These are phyloP conservation scores for Isabelozyma rhagii DNA, from an alignment of 805 yeast species.

Conservation along the genomic window DNA sequence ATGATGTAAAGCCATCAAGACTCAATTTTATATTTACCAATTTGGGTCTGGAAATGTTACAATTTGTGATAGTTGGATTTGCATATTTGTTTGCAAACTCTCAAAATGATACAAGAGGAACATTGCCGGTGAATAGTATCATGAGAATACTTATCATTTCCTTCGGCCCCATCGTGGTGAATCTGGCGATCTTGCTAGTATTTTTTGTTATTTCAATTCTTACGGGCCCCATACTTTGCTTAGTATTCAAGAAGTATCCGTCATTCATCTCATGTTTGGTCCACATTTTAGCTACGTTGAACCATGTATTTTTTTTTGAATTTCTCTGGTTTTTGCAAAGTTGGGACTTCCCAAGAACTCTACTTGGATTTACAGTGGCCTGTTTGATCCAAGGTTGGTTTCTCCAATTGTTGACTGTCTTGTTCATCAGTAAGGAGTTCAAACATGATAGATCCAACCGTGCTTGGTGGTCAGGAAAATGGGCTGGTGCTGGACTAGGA, in stretches of 20 bases:
- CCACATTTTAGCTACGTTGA: constrained; percentile 51
- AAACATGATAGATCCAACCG: constrained; percentile 56
- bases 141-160: constrained; percentile 44
- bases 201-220: constrained; percentile 44
- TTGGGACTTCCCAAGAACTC: constrained; percentile 57
- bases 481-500: constrained; percentile 63
- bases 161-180: constrained; percentile 45
- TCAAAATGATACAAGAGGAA: constrained; percentile 42
- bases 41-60: constrained; percentile 34
- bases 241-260: constrained; percentile 46
- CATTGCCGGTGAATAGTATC: constrained; percentile 36
- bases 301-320: constrained; percentile 56
- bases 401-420: constrained; percentile 47
- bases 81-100: constrained; percentile 56
- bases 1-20: constrained; percentile 49
- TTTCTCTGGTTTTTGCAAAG: constrained; percentile 65
- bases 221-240: constrained; percentile 48
- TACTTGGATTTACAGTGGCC: constrained; percentile 59
- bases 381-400: constrained; percentile 56
- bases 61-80: constrained; percentile 29
- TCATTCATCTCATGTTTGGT: constrained; percentile 53
- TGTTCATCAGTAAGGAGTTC: constrained; percentile 60
- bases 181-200: constrained; percentile 36
- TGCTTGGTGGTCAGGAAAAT: constrained; percentile 67
- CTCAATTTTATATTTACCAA: constrained; percentile 41